A percentile compares a stretch with the other conserved stretches of the same genome.
Evolutionary conservation across 495 filamentous ascomycete genomes (phyloP).

Genomic region (Aspergillus cristatus): DNA sequence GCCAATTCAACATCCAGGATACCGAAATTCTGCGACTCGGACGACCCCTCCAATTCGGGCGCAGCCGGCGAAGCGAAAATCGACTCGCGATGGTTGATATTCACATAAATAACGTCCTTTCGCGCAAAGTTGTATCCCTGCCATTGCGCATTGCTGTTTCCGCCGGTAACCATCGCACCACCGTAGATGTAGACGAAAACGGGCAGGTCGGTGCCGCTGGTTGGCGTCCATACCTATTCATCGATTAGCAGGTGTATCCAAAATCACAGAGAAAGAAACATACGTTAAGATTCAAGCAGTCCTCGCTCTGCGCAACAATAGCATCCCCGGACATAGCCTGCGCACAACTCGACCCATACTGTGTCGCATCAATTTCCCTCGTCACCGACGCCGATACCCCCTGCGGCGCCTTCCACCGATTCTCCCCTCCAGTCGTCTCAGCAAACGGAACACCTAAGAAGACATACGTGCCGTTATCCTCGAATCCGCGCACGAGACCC

Average conservation of each 20-base stretch:
- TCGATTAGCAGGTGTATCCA: not conserved
- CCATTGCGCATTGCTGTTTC: conserved; percentile 17
- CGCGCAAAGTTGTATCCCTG: conserved; percentile 20
- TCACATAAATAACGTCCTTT: conserved; percentile 22
- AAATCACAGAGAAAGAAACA: conserved; percentile 3
- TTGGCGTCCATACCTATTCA: conserved; percentile 10
- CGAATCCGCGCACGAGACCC: conserved; percentile 12
- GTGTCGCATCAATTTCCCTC: conserved; percentile 13
- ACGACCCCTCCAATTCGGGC: conserved; percentile 13
- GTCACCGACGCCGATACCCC: conserved; percentile 5
- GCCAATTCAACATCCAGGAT: conserved; percentile 19
- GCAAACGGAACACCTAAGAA: conserved; percentile 23
- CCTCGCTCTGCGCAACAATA: conserved; percentile 16
- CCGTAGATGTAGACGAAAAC: conserved; percentile 23
- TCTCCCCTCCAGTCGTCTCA: conserved; percentile 15
- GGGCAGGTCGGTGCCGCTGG: conserved; percentile 8
- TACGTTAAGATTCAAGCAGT: conserved; percentile 22
- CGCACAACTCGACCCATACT: conserved; percentile 17
- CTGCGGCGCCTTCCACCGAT: conserved; percentile 20
- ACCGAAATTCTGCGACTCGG: conserved; percentile 21
- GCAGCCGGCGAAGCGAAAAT: conserved; percentile 18
- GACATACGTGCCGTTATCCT: conserved; percentile 14
- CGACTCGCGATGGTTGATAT: conserved; percentile 21
- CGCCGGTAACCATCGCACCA: conserved; percentile 18
- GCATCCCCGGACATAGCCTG: conserved; percentile 17